phyloP scores from a whole-genome alignment of 2,329 filamentous ascomycete species.

The Fusarium begoniae region DNA sequence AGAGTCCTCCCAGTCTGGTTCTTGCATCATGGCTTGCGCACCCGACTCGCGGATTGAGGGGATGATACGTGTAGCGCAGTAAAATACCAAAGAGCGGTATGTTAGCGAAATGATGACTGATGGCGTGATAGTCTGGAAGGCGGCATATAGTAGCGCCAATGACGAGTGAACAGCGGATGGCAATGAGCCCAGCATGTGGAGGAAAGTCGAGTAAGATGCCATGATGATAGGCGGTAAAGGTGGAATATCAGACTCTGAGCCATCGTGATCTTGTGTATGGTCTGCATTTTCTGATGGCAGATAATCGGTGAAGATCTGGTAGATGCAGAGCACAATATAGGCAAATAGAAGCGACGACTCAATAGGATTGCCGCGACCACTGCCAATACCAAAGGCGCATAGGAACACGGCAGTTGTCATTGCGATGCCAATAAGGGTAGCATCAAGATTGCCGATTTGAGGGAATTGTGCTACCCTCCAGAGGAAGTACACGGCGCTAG shows the following conservation, averaged over 20 bases:
- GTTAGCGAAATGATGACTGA: constrained; percentile 95
- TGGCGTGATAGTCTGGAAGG: constrained; percentile 93
- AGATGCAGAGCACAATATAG: constrained; percentile 97
- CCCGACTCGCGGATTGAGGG: constrained; percentile 90
- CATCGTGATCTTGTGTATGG: constrained; percentile 58
- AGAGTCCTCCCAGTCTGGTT: constrained; percentile 84
- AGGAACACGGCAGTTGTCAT: constrained; percentile 94
- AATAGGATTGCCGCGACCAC: constrained; percentile 91
- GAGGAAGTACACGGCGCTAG: constrained; percentile 93
- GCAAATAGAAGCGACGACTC: constrained; percentile 96
- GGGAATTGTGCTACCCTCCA: constrained; percentile 96
- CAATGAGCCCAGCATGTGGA: constrained; percentile 84
- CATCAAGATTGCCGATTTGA: constrained; percentile 90
- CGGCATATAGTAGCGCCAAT: constrained; percentile 87
- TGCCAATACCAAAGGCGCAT: constrained; percentile 92
- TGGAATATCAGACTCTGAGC: constrained; percentile 84
- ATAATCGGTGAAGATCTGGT: constrained; percentile 99
- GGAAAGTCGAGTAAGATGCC: constrained; percentile 93
- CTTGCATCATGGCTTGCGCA: constrained; percentile 82
- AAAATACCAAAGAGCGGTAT: constrained; percentile 94
- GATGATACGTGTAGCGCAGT: constrained; percentile 94
- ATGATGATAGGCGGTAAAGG: constrained; percentile 98
- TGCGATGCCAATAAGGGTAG: constrained; percentile 89
- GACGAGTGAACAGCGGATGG: constrained; percentile 84
- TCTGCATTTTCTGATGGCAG: constrained; percentile 77